phyloP scores from a whole-genome alignment of 768 basidiomycete species.

The Termitomyces sp. region DNA sequence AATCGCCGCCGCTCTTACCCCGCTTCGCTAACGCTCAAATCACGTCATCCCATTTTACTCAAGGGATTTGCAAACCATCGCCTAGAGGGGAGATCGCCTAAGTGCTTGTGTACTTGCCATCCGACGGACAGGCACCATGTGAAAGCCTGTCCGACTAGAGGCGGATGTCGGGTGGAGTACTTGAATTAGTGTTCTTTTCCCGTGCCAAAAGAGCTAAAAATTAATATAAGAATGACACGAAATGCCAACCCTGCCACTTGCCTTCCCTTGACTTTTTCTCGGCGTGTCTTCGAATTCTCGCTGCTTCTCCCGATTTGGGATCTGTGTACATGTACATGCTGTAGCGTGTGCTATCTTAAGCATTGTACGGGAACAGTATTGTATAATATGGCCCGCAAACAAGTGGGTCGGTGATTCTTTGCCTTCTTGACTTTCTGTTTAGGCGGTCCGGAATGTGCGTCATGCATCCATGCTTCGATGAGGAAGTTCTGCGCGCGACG shows the following conservation, averaged over 20 bases:
- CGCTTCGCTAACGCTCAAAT: neutral
- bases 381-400: neutral
- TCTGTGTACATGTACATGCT: slow-evolving; percentile 6
- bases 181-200: neutral
- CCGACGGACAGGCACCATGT: slow-evolving; percentile 3
- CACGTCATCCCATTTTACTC: neutral
- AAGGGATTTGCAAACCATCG: slow-evolving; percentile 2
- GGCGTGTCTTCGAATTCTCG: slow-evolving; percentile 1
- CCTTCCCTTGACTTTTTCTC: neutral
- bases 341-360: neutral
- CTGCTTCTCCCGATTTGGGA: slow-evolving; percentile 5
- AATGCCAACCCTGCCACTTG: slow-evolving; percentile 6
- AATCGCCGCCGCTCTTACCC: slow-evolving; percentile 5
- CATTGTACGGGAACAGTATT: neutral
- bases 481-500: neutral
- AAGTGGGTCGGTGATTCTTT: slow-evolving; percentile 7
- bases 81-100: neutral
- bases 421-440: slow-evolving; percentile 5
- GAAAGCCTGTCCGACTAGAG: neutral
- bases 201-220: slow-evolving; percentile 1
- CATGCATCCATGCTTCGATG: slow-evolving; percentile 1
- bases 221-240: slow-evolving; percentile 8
- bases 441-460: neutral
- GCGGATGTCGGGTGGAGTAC: neutral
- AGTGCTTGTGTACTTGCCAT: neutral